Evolutionary conservation across 202 grass and related monocot species (phyloP), one percentile per base, ranked within the genome.

Genomic region (Cymbopogon flexuosus): DNA sequence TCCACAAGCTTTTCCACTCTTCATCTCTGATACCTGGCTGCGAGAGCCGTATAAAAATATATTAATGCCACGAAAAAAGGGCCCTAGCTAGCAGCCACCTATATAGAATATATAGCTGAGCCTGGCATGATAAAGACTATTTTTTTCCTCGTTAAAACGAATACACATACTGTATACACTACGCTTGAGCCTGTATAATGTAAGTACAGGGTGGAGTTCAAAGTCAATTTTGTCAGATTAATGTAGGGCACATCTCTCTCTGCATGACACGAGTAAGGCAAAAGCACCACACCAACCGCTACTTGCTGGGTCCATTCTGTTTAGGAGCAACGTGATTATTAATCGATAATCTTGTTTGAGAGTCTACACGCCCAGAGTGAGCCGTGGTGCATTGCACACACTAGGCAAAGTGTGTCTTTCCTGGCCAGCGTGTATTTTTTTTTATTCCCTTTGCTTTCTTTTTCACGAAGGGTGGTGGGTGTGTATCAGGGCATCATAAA

Each of bases 301-400:
- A 13, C 18, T 40, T 3, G 4, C 0, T 15, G 8, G 54, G 58
- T 34, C 39, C 21, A 16, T 77, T 70, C 61, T 27, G 65, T 62
- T 52, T 47, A 19, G n/a, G 65, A 39, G 19, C 11, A 62, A 24
- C 67, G 8, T 23, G 66, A 14, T 1, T 43, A 14, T 1, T 43
- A 8, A 2, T 22, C 10, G 10, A 46, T 61, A 83, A 73, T 47
- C 74, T 79, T 78, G 36, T 87, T 47, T 78, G 29, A 30, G 67
- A 29, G 13, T 1, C 63, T 18, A 36, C 69, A 61, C 36, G 76
- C 76, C 46, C 60, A 68, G 27, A 24, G 24, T 31, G 0, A 35
- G 35, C 21, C 0, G 61, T 60, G 77, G 80, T 83, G 80, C 80
- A 54, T 33, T 31, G 86, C 75, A 79, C 75, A 79, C 80, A 83